Evolutionary conservation across 805 yeast species (phyloP).

Genomic region (Lipomyces sp.): DNA sequence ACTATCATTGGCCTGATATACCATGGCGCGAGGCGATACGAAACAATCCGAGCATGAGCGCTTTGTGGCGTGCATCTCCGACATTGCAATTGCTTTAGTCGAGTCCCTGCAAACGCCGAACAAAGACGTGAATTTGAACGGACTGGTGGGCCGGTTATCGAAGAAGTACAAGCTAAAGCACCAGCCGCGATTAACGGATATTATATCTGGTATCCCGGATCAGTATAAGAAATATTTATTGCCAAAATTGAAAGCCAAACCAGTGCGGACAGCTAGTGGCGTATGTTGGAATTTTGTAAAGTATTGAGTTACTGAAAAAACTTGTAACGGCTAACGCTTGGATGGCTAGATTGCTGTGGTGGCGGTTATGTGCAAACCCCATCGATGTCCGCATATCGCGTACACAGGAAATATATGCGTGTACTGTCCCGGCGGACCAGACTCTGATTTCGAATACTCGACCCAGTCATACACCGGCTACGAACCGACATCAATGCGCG

Average conservation of each 20-base stretch:
- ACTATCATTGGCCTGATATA: neutral
- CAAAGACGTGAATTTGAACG: constrained; percentile 86
- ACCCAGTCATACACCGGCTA: constrained; percentile 98
- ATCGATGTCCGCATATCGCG: constrained; percentile 98
- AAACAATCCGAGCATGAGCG: constrained; percentile 73
- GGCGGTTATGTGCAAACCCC: constrained; percentile 99
- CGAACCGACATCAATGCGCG: constrained; percentile 99
- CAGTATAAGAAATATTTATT: constrained; percentile 88
- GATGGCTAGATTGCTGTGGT: constrained; percentile 78
- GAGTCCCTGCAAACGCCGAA: constrained; percentile 48
- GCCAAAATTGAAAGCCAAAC: constrained; percentile 97
- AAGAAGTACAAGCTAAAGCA: constrained; percentile 88
- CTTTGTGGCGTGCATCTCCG: constrained; percentile 69
- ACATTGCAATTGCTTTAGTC: constrained; percentile 36
- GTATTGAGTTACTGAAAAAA: too few relatives aligned
- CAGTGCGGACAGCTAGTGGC: constrained; percentile 97
- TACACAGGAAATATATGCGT: constrained; percentile 98
- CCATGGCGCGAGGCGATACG: constrained; percentile 23
- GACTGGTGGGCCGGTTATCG: constrained; percentile 80
- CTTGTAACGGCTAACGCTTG: neutral
- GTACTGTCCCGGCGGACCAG: constrained; percentile 98
- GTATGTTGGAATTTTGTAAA: constrained; percentile 11
- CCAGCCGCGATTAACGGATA: constrained; percentile 94
- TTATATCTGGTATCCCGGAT: constrained; percentile 93
- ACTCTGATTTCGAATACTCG: constrained; percentile 95